phyloP scores from a whole-genome alignment of 2,329 filamentous ascomycete genomes.

The Pochonia chlamydosporia region DNA sequence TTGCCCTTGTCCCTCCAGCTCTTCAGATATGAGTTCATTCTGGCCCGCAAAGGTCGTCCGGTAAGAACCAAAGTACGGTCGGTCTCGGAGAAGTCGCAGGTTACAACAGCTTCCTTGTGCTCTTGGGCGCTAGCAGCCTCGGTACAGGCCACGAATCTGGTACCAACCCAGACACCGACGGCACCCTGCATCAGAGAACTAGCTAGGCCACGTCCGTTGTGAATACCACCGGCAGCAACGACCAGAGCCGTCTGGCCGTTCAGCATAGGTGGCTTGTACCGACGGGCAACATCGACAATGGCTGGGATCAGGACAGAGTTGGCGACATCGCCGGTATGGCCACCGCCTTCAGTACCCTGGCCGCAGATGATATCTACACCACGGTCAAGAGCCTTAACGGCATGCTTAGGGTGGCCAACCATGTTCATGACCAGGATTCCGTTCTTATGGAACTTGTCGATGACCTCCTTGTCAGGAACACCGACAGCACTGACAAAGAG shows the following conservation, averaged over 20 bases:
- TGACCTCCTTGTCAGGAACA: constrained; percentile 68
- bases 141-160: constrained; percentile 76
- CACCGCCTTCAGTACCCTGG: constrained; percentile 89
- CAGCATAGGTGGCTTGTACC: constrained; percentile 64
- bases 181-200: constrained; percentile 83
- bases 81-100: constrained; percentile 74
- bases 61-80: constrained; percentile 75
- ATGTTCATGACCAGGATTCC: constrained; percentile 94
- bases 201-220: constrained; percentile 75
- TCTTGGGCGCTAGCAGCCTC: constrained; percentile 76
- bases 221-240: constrained; percentile 83
- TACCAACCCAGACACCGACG: constrained; percentile 88
- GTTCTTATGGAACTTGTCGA: constrained; percentile 70
- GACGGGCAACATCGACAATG: constrained; percentile 74
- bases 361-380: constrained; percentile 90
- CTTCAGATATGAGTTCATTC: constrained; percentile 77
- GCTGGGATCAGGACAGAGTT: constrained; percentile 82
- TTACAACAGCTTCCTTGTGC: constrained; percentile 81
- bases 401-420: constrained; percentile 90
- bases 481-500: constrained; percentile 87
- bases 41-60: constrained; percentile 74
- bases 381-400: constrained; percentile 76
- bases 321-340: constrained; percentile 84
- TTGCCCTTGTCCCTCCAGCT: constrained; percentile 73
- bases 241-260: constrained; percentile 69